phyloP scores from a whole-genome alignment of 345 rosid species.

The Lepidium sativum region DNA sequence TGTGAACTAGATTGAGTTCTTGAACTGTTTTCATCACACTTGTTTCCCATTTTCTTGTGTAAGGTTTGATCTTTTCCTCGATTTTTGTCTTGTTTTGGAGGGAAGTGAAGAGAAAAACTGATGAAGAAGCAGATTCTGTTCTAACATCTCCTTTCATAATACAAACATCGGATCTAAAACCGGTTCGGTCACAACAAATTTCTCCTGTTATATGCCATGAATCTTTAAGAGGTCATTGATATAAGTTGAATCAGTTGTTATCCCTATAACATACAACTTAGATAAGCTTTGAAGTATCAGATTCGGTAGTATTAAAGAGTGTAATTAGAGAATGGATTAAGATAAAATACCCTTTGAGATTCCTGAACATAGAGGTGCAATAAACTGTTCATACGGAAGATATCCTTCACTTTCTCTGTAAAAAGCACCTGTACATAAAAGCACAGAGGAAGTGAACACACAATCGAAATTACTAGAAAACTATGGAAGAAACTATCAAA shows the following conservation, averaged over 20 bases:
- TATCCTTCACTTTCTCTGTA: not conserved
- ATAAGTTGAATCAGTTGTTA: not conserved
- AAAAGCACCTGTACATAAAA: not conserved
- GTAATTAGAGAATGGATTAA: not conserved
- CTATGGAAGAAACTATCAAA: not conserved
- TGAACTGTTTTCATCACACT: conserved; percentile 54
- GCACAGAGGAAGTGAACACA: not conserved
- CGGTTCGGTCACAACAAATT: conserved; percentile 59
- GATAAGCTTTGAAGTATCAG: not conserved
- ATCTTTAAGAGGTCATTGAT: not conserved
- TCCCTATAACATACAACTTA: not conserved
- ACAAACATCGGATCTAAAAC: conserved; percentile 59
- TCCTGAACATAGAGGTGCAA: conserved; percentile 21
- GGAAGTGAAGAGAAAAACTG: conserved; percentile 40
- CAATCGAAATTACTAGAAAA: not conserved
- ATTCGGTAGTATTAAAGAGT: not conserved
- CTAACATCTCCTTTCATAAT: conserved; percentile 69
- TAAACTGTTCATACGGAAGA: conserved; percentile 6
- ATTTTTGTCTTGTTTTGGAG: conserved; percentile 5
- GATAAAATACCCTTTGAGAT: conserved; percentile 10
- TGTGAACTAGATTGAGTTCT: conserved; percentile 43
- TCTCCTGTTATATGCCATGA: conserved; percentile 4
- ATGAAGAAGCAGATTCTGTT: conserved; percentile 50
- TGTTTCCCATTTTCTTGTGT: conserved; percentile 78
- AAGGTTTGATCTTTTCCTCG: conserved; percentile 50